Evolutionary conservation across 2,329 filamentous ascomycete species (phyloP), one percentile per base, ranked within the genome.

Genomic region (Neopestalotiopsis sp.): DNA sequence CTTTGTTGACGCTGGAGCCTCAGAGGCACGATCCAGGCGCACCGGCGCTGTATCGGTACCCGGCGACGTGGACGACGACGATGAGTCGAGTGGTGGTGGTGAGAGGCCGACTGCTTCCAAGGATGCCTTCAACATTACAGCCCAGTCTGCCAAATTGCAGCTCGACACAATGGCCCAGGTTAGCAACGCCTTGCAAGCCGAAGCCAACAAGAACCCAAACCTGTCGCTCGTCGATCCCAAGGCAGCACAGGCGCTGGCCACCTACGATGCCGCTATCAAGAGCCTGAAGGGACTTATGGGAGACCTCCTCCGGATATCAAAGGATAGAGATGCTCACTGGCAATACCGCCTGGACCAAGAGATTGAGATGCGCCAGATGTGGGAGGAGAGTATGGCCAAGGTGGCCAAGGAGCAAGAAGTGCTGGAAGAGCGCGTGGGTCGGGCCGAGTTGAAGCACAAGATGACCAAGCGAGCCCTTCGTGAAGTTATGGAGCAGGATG

Each of bases 301-400:
- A 24, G 94, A 98, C 78, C 86, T 99, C 9, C 85, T 98, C 61
- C 94, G 95, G 65, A 98, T 99, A 76, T 95, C 95, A 9, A 91
- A 93, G 75, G 96, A 99, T 77, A 92, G 97, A 65, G 96, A 99
- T 80, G 91, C 94, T 0, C 97, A 97, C 79, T 99, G 96, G 96
- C 95, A 98, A 79, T 97, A 97, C 78, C 91, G 95, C 14, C 85
- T 99, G 56, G 95, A 97, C 74, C 91, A 94, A 67, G 96, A 99
- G 82, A 91, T 91, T 58, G 94, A 97, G 78, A 92, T 98, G 82
- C 90, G 96, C 49, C 91, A 93, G 70, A 93, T 99, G 90, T 99
- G 96, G 96, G 96, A 99, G 81, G 96, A 99, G 76, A 98, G 95
- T 81, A 98, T 99, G 96, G 94, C 96, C 10, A 91, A 95, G 75